A percentile compares a stretch with the other conserved stretches of the same genome.
Evolutionary conservation across 495 filamentous ascomycete genomes (phyloP).

Genomic region (Penicillium samsonianum): DNA sequence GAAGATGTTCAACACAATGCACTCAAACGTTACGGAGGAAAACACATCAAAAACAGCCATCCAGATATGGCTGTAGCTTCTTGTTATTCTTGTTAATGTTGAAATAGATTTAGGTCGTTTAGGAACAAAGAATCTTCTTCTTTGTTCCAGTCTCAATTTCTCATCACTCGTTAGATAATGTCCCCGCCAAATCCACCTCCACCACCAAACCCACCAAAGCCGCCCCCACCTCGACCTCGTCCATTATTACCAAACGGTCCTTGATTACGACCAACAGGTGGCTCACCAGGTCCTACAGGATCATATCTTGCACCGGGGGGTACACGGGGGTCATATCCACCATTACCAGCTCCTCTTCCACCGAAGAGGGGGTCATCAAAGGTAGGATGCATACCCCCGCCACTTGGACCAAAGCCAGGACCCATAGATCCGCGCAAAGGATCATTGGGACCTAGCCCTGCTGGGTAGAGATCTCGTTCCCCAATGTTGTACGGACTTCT

Average conservation of each 20-base stretch:
- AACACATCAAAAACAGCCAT: background rate
- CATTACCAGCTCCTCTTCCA: constrained; percentile 50
- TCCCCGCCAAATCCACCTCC: constrained; percentile 65
- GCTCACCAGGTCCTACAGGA: constrained; percentile 74
- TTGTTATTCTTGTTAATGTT: background rate
- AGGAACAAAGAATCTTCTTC: background rate
- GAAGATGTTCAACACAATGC: background rate
- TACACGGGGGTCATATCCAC: constrained; percentile 45
- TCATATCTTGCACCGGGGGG: constrained; percentile 71
- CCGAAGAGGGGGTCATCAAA: constrained; percentile 91
- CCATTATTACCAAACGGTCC: constrained; percentile 45
- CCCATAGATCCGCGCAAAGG: constrained; percentile 68
- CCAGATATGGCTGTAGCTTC: background rate
- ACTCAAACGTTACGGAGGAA: background rate
- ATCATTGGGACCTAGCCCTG: constrained; percentile 82
- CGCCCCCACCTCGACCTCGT: constrained; percentile 34
- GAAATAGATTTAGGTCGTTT: background rate
- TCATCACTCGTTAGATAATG: constrained; percentile 57
- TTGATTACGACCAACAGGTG: constrained; percentile 50
- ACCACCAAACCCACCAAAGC: constrained; percentile 62
- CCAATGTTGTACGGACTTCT: constrained; percentile 68
- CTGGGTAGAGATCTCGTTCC: constrained; percentile 82
- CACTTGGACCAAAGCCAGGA: constrained; percentile 52
- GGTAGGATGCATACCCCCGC: constrained; percentile 90
- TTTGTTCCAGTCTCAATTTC: background rate